Conservation (phyloP, 306 rosid species). For the Sechiopsis laciniata region DNA sequence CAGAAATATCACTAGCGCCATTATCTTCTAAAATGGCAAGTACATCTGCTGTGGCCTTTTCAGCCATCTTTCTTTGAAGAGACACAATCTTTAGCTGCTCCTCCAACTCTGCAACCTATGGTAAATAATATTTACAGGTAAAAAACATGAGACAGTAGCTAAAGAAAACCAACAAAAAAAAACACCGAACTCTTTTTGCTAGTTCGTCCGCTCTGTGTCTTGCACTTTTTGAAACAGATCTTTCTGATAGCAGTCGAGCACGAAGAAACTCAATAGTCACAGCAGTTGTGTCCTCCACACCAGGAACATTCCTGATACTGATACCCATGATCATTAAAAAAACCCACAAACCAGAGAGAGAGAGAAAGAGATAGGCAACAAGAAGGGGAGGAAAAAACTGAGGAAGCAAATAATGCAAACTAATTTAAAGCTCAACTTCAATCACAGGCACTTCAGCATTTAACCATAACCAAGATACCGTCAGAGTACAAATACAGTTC, state of each 20-base stretch:
- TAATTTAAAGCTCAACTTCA: background rate
- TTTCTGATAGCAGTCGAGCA: conserved; percentile 78
- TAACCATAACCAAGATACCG: background rate
- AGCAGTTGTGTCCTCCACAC: conserved; percentile 61
- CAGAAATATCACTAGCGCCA: conserved; percentile 66
- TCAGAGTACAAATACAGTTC: conserved; percentile 3
- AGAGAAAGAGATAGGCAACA: conserved; percentile 8
- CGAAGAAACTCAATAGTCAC: conserved; percentile 82
- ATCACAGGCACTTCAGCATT: conserved; percentile 14
- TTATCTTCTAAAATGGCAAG: conserved; percentile 80
- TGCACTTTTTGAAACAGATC: conserved; percentile 82
- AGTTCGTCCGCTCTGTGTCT: conserved; percentile 79
- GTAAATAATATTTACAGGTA: background rate
- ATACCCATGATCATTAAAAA: conserved; percentile 25
- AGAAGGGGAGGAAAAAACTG: background rate
- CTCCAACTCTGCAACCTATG: conserved; percentile 74
- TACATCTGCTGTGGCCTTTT: conserved; percentile 85
- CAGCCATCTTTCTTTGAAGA: conserved; percentile 81
- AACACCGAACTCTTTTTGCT: conserved; percentile 50
- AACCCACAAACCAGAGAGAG: background rate
- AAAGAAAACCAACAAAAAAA: conserved; percentile 22
- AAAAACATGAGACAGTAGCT: conserved; percentile 25
- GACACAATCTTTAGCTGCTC: conserved; percentile 65
- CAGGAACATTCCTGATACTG: conserved; percentile 36
- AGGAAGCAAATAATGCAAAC: background rate